Evolutionary conservation across 1,139 yeast species (phyloP).

Genomic region (Pneumocystis carinii): DNA sequence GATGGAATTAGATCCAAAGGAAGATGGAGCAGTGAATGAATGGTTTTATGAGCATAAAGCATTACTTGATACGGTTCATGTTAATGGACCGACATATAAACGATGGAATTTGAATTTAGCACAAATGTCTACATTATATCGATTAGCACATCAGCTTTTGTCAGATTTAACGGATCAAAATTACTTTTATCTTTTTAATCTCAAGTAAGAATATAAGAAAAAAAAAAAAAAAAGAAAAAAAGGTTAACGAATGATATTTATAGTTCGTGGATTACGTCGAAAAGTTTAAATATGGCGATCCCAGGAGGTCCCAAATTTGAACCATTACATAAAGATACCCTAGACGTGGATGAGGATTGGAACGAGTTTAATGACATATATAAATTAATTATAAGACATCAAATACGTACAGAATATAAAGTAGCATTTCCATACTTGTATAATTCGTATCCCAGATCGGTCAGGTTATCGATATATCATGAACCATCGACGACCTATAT

Average conservation of each 20-base stretch:
- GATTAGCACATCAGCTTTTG: constrained; percentile 55
- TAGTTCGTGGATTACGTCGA: constrained; percentile 44
- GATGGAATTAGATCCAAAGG: constrained; percentile 46
- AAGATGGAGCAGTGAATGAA: constrained; percentile 44
- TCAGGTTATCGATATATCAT: constrained; percentile 46
- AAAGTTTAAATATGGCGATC: constrained; percentile 68
- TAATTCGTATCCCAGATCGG: constrained; percentile 61
- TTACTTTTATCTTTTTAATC: constrained; percentile 56
- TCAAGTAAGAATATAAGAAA: constrained; percentile 30
- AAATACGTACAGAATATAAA: constrained; percentile 64
- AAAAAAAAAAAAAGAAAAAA: too few species aligned
- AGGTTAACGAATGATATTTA: too few species aligned
- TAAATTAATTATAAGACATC: constrained; percentile 64
- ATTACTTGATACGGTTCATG: constrained; percentile 37
- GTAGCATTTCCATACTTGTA: constrained; percentile 78
- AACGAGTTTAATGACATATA: constrained; percentile 85
- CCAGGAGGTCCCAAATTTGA: constrained; percentile 97
- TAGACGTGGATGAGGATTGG: constrained; percentile 51
- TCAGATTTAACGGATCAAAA: constrained; percentile 43
- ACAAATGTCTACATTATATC: constrained; percentile 50
- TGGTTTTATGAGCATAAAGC: constrained; percentile 80
- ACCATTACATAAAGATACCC: constrained; percentile 63
- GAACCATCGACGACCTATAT: constrained; percentile 41
- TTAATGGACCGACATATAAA: constrained; percentile 66
- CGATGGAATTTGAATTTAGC: constrained; percentile 52